Evolutionary conservation across 139 green algal genomes (phyloP), one percentile per base, ranked within the genome.

Genomic region (Eudorina sp.): DNA sequence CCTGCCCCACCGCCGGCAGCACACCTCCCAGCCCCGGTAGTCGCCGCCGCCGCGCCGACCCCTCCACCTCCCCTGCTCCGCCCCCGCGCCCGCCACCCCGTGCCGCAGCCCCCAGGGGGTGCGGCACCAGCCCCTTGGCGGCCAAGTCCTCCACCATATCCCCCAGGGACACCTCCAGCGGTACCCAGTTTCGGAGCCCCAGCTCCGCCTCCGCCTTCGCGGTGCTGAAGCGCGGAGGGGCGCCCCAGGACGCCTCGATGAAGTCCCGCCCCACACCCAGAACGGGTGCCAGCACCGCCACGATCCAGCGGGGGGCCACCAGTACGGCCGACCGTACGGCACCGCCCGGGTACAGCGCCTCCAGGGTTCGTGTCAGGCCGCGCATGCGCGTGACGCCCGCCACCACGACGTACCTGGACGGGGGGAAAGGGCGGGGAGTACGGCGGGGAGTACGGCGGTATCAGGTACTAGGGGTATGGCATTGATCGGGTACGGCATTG

Each of bases 101-200:
- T 43, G 13, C 40, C 53, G 77, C n/a, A 5, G 55, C 4, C 53
- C 3, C n/a, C 40, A 86, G 41, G 27, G 80, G 80, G 60, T 86
- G 80, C 43, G 29, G 58, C 5, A 86, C 58, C 43, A 86, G 29
- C 41, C 60, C 60, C 41, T 86, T 86, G 19, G 27, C 80, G 13
- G 60, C 60, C 60, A 86, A 29, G n/a, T 86, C 80, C 80, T 86
- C 80, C 29, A 86, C 60, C 80, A 86, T 86, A 43, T 86, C 80
- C 16, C 62, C 62, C 41, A 86, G 80, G 1, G 80, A 86, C 40
- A 6, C 45, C 80, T 86, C 60, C 27, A 86, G 60, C 41, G 60
- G 60, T 31, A 73, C 6, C 60, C 80, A 86, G 19, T 27, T 6
- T 0, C 11, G 25, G 1, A 86, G 4, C 6, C 80, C 78, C 58